These are phyloP conservation scores for Pseudozyma sp. DNA, from an alignment of 1,284 basidiomycete species.

Conservation along the genomic window DNA sequence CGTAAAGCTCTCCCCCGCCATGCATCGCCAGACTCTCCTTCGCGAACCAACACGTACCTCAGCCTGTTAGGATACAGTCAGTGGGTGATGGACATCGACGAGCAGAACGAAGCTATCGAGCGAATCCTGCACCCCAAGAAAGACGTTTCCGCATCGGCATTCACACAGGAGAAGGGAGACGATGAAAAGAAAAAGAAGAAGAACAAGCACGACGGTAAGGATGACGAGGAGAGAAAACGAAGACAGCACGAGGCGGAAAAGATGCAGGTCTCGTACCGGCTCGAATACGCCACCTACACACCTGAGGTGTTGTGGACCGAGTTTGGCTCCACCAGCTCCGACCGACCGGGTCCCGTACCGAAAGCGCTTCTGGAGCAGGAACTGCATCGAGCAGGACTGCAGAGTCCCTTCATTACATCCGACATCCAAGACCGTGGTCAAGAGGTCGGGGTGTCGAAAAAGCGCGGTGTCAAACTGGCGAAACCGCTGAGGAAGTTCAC, in stretches of 20 bases:
- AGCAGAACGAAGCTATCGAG: constrained; percentile 72
- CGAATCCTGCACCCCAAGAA: constrained; percentile 24
- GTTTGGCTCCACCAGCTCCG: constrained; percentile 11
- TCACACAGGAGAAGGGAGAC: neutral
- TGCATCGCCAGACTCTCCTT: constrained; percentile 77
- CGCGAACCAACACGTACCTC: constrained; percentile 77
- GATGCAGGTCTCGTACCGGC: constrained; percentile 44
- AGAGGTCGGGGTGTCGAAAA: constrained; percentile 7
- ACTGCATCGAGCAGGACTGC: constrained; percentile 70
- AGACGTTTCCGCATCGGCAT: neutral
- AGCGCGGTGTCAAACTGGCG: constrained; percentile 22
- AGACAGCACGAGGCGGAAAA: constrained; percentile 24
- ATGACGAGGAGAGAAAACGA: constrained; percentile 9
- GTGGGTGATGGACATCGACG: constrained; percentile 79
- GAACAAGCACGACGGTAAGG: constrained; percentile 12
- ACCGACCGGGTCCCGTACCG: constrained; percentile 69
- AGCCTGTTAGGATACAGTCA: constrained; percentile 84
- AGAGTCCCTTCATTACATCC: constrained; percentile 49
- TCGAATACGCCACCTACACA: constrained; percentile 66
- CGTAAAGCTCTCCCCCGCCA: constrained; percentile 76
- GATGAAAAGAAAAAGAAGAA: constrained; percentile 20
- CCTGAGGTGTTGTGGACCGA: constrained; percentile 58
- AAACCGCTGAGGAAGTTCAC: constrained; percentile 73
- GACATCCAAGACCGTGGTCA: neutral
- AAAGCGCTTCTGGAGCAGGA: constrained; percentile 75